Evolutionary conservation across 805 yeast species (phyloP).

Genomic region (Alloascoidea hylecoeti): DNA sequence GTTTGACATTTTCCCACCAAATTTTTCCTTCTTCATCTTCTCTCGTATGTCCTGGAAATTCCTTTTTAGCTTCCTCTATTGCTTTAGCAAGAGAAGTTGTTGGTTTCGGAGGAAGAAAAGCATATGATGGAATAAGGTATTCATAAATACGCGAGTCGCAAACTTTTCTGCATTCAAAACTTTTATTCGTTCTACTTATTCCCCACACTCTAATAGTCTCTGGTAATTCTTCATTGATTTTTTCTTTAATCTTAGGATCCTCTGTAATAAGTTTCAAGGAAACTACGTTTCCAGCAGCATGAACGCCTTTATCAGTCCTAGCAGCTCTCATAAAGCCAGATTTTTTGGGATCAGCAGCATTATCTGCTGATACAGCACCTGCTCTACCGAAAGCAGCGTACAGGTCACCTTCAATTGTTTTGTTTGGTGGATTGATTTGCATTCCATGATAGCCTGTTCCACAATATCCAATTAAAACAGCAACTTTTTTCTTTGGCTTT

Average conservation of each 20-base stretch:
- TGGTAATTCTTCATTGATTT: slow-evolving; percentile 67
- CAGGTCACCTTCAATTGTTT: slow-evolving; percentile 83
- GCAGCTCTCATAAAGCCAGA: slow-evolving; percentile 52
- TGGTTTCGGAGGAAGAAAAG: slow-evolving; percentile 86
- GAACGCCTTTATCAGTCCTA: slow-evolving; percentile 92
- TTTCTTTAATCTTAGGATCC: slow-evolving; percentile 57
- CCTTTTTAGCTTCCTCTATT: slow-evolving; percentile 34
- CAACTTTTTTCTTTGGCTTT: slow-evolving; percentile 69
- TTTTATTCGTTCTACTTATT: slow-evolving; percentile 71
- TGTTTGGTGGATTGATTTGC: slow-evolving; percentile 82
- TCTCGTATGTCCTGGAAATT: slow-evolving; percentile 44
- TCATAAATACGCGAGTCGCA: slow-evolving; percentile 95
- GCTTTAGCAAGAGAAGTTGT: slow-evolving; percentile 47
- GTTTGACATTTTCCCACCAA: slow-evolving; percentile 52
- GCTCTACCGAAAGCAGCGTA: slow-evolving; percentile 74
- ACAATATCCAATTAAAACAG: slow-evolving; percentile 84
- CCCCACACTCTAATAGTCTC: slow-evolving; percentile 91
- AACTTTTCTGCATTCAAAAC: slow-evolving; percentile 90
- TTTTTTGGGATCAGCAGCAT: slow-evolving; percentile 79
- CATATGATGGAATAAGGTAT: slow-evolving; percentile 83
- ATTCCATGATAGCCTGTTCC: slow-evolving; percentile 96
- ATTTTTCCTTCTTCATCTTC: slow-evolving; percentile 53
- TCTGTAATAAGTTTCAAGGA: slow-evolving; percentile 76
- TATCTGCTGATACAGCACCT: slow-evolving; percentile 80
- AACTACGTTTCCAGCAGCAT: slow-evolving; percentile 90